Evolutionary conservation across 805 yeast genomes (phyloP).

Genomic region (baker's yeast (Saccharomyces cerevisiae)): DNA sequence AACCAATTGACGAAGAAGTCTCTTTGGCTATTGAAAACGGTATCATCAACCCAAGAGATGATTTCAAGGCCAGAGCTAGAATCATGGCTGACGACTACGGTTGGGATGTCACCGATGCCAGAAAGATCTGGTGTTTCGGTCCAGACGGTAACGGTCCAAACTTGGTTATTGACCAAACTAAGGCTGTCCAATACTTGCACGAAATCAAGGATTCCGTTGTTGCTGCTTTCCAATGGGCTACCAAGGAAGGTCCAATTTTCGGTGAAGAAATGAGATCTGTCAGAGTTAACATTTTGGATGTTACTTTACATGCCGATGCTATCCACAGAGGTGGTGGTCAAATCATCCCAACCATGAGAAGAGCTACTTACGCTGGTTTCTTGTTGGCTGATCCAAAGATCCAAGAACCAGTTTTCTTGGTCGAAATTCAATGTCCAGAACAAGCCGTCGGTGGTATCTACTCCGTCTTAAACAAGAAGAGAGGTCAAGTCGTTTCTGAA

Average conservation of each 20-base stretch:
- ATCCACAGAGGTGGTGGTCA: slow-evolving; percentile 99
- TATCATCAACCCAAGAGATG: slow-evolving; percentile 89
- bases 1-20: slow-evolving; percentile 91
- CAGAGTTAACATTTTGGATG: slow-evolving; percentile 97
- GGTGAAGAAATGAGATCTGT: slow-evolving; percentile 95
- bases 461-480: slow-evolving; percentile 97
- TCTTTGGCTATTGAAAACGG: slow-evolving; percentile 88
- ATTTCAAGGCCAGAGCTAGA: slow-evolving; percentile 98
- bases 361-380: slow-evolving; percentile 97
- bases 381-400: slow-evolving; percentile 97
- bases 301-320: slow-evolving; percentile 99
- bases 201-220: slow-evolving; percentile 99
- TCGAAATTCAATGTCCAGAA: slow-evolving; percentile 99
- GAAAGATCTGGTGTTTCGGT: slow-evolving; percentile 99
- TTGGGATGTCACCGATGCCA: slow-evolving; percentile 99
- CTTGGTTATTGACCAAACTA: slow-evolving; percentile 97
- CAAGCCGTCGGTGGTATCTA: slow-evolving; percentile 99
- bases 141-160: slow-evolving; percentile 99
- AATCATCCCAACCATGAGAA: slow-evolving; percentile 99
- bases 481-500: slow-evolving; percentile 99
- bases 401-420: slow-evolving; percentile 98
- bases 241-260: slow-evolving; percentile 98
- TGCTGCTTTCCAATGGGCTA: slow-evolving; percentile 99
- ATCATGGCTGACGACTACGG: slow-evolving; percentile 96
- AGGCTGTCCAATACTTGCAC: slow-evolving; percentile 98